phyloP scores from a whole-genome alignment of 164 flowering plant genomes.

The Kingdonia uniflora region DNA sequence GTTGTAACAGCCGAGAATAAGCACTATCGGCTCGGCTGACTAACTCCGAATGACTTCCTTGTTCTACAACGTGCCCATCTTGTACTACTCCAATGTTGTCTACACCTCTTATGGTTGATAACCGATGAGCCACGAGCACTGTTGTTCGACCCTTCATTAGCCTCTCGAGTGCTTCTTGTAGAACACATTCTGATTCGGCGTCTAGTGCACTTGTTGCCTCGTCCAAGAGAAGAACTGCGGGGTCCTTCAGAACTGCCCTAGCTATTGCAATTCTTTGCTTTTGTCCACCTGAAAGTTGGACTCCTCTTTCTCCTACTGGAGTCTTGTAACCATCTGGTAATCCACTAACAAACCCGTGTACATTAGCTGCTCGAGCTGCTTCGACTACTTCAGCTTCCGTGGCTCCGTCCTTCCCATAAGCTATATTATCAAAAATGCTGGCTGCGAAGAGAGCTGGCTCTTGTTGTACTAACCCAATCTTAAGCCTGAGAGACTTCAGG shows the following conservation, averaged over 20 bases:
- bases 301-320: constrained; percentile 90
- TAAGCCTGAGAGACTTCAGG: constrained; percentile 58
- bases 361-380: constrained; percentile 86
- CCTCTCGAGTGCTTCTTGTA: constrained; percentile 92
- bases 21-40: constrained; percentile 65
- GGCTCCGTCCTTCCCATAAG: constrained; percentile 87
- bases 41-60: constrained; percentile 75
- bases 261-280: constrained; percentile 97
- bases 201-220: constrained; percentile 98
- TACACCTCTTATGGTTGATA: constrained; percentile 84
- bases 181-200: constrained; percentile 85
- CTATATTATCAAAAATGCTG: constrained; percentile 89
- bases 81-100: constrained; percentile 85
- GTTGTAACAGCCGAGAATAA: constrained; percentile 76
- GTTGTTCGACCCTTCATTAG: constrained; percentile 96
- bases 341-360: constrained; percentile 79
- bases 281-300: constrained; percentile 97
- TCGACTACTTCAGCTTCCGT: constrained; percentile 87
- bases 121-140: constrained; percentile 85
- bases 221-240: constrained; percentile 66
- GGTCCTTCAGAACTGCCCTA: constrained; percentile 89
- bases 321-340: constrained; percentile 91
- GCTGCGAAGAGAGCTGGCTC: constrained; percentile 94
- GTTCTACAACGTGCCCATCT: constrained; percentile 94
- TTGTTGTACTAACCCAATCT: constrained; percentile 91